Evolutionary conservation across 352 stramenopile species (phyloP), one percentile per base, ranked within the genome.

Genomic region (Globisporangium spinosum): DNA sequence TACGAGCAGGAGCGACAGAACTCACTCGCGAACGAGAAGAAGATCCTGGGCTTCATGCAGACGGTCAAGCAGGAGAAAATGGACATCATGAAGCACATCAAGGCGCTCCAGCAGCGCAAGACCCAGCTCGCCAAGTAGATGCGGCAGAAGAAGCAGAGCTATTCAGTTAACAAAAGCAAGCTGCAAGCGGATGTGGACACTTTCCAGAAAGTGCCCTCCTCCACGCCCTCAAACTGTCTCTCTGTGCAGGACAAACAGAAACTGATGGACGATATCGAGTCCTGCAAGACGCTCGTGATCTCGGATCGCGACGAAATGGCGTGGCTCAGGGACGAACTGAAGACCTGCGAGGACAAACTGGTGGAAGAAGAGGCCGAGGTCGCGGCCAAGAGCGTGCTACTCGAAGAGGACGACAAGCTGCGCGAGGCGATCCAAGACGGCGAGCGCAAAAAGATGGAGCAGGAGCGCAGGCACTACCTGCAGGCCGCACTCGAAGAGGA

Each of bases 11-110:
- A 98, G 71, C 79, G 93, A 13, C 72, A 90, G 43, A 93, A 95
- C 51, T 95, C 87, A 34, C 72, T 98, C 10, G 77, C 82, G 10
- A 95, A 89, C 62, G 85, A 94, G 38, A 85, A 78, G 35, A 89
- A 90, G 63, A 95, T 97, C 57, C 63, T 91, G 10, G 78, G 83
- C 6, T 94, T 94, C 58, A 97, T 98, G 89, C 83, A 94, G 70
- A 94, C 87, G 0, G 85, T 96, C 47, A 94, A 95, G 70, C 84
- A 97, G 61, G 89, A 97, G 67, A 97, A 98, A 64, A 89, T 96
- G 71, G 87, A 91, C 56, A 89, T 94, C 45, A 86, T 98, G 74
- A 96, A 95, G 75, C 88, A 82, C 35, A 88, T 98, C 64, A 95
- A 97, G 64, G 70, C 67, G 45, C 74, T 98, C 20, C 89, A 97